These are phyloP conservation scores for Handroanthus guayacan DNA, from an alignment of 257 asterid genomes.

Conservation along the genomic window DNA sequence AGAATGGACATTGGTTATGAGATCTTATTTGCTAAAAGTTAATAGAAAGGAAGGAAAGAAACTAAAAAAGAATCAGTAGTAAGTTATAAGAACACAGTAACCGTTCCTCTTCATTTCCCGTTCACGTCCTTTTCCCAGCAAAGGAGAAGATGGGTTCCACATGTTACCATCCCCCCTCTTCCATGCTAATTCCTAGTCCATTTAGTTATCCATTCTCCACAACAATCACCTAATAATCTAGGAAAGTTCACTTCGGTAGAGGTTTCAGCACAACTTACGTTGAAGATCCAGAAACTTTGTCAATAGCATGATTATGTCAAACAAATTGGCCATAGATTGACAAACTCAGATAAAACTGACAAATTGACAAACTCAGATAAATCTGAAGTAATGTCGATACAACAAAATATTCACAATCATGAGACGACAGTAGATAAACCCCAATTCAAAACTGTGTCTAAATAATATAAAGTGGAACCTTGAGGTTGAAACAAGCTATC, in stretches of 20 bases:
- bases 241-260: not conserved
- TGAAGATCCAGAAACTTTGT: conserved; percentile 8
- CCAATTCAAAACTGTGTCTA: conserved; percentile 34
- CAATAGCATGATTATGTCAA: not conserved
- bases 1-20: not conserved
- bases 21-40: conserved; percentile 6
- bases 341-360: conserved; percentile 15
- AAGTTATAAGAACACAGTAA: not conserved
- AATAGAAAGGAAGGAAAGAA: not conserved
- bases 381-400: conserved; percentile 15
- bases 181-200: conserved; percentile 25
- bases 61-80: not conserved
- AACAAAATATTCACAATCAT: not conserved
- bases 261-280: conserved; percentile 24
- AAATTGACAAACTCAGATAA: not conserved
- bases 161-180: conserved; percentile 1
- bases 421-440: conserved; percentile 17
- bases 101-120: conserved; percentile 3
- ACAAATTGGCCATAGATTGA: conserved; percentile 4
- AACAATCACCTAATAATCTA: conserved; percentile 7
- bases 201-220: not conserved
- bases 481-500: conserved; percentile 21
- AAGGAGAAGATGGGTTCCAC: conserved; percentile 14
- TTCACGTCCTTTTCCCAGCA: not conserved
- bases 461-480: conserved; percentile 30